Evolutionary conservation across 805 yeast genomes (phyloP).

Genomic region (Kodamaea jinghongensis): DNA sequence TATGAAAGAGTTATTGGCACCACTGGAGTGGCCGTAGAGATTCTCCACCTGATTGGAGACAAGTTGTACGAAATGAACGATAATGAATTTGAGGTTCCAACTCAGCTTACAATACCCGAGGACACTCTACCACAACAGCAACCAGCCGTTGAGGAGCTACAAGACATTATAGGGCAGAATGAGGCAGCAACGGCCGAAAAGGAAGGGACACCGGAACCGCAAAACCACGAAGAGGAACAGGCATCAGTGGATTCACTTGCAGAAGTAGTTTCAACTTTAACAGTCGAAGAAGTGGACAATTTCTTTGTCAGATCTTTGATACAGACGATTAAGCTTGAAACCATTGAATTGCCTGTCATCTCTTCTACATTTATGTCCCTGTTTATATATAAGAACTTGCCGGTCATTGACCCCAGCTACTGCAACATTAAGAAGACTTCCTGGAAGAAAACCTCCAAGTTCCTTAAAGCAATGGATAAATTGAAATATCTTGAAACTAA

Average conservation of each 20-base stretch:
- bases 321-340: constrained; percentile 61
- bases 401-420: constrained; percentile 52
- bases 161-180: too few relatives aligned
- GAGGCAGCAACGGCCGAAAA: constrained; percentile 11
- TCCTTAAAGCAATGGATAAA: constrained; percentile 83
- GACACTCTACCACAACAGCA: constrained; percentile 19
- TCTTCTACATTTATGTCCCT: constrained; percentile 75
- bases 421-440: constrained; percentile 74
- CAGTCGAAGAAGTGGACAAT: constrained; percentile 66
- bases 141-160: constrained; percentile 13
- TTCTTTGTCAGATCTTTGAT: constrained; percentile 69
- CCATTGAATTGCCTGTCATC: constrained; percentile 60
- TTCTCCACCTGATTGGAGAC: constrained; percentile 70
- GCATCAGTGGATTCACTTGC: constrained; percentile 25
- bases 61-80: constrained; percentile 53
- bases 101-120: constrained; percentile 18
- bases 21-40: constrained; percentile 74
- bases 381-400: constrained; percentile 69
- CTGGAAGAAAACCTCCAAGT: constrained; percentile 88
- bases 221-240: constrained; percentile 2
- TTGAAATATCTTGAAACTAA: constrained; percentile 63
- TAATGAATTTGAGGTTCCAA: constrained; percentile 36
- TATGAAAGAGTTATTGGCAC: constrained; percentile 53
- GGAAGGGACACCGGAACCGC: constrained; percentile 4
- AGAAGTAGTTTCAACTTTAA: constrained; percentile 39